Base-by-base conservation (phyloP, 2,329 filamentous ascomycete genomes). In the Amphichorda felina region DNA sequence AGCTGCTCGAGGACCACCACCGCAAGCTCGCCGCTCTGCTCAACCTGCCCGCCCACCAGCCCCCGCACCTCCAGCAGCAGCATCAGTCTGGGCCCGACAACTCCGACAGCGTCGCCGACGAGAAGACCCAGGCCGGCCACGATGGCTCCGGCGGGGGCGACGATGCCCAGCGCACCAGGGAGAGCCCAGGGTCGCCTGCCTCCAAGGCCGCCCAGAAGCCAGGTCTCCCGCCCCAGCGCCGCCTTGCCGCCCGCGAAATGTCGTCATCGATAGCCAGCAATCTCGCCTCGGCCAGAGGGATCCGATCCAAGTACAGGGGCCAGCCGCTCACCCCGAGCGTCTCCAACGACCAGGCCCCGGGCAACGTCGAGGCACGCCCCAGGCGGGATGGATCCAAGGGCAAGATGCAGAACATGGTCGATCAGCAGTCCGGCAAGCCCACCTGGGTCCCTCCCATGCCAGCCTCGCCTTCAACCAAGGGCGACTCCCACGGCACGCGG, bases 221-320 rank as follows among this genome's bases (percentile, higher is more conserved):
- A 9, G 46, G 50, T 13, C 45, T 54, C 15, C 41, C 54, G 3
- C 66, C 62, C 22, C 63, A 64, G 40, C 65, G 64, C 9, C 63
- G 64, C 22, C 66, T 68, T 63, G 52, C 75, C 54, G 66, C 74
- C 18, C 75, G 85, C 38, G 81, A 88, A 39, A 63, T 80, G 39
- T 75, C 79, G 3, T 85, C 85, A 1, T 93, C 86, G 2, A 93
- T 94, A 41, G 86, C 85, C 18, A 94, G 76, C 58, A 93, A 93
- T 49, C 63, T 94, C 30, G 87, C 87, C 11, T 86, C 85, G 11
- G 86, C 86, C 22, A 72, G 87, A 43, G 87, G 87, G 14, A 94
- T 94, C 45, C 68, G 71, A 16, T 68, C 71, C 37, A 71, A 69
- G 40, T 71, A 76, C 40, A 69, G 79, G 41, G 70, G 76, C 17